Conservation (phyloP, 495 filamentous ascomycete species). For the Hyaloscypha bicolor region DNA sequence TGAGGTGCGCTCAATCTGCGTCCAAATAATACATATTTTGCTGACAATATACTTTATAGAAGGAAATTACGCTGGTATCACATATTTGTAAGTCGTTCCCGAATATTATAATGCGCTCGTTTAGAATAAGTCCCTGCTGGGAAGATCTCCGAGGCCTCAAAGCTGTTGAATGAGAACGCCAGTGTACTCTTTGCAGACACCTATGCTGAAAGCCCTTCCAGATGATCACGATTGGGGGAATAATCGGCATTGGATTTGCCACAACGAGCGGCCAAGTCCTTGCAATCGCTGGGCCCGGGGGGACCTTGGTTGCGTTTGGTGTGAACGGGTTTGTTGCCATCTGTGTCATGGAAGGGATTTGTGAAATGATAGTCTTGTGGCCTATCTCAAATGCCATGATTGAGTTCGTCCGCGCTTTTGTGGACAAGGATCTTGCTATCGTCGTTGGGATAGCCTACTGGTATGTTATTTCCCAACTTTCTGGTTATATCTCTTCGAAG, state of each 20-base stretch:
- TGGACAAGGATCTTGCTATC: conserved; percentile 39
- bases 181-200: too few species aligned
- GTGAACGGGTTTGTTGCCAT: conserved; percentile 36
- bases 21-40: too few species aligned
- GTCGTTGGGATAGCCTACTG: conserved; percentile 35
- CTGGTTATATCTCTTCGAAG: too few species aligned
- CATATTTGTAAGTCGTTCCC: too few species aligned
- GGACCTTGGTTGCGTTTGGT: conserved; percentile 34
- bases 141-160: too few species aligned
- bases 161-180: too few species aligned
- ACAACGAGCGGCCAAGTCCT: conserved; percentile 34
- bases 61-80: too few species aligned
- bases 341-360: conserved; percentile 40
- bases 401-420: conserved; percentile 38
- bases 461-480: conserved; percentile 17
- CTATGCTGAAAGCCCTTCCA: too few species aligned
- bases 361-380: conserved; percentile 39
- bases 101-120: too few species aligned
- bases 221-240: conserved; percentile 41
- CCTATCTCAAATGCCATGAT: conserved; percentile 40
- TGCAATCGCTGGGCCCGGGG: conserved; percentile 38
- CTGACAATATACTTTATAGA: too few species aligned
- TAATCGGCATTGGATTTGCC: conserved; percentile 40
- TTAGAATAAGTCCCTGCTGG: too few species aligned
- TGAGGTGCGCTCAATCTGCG: too few species aligned